Conservation (phyloP, 371 early-diverging fungal genomes). For the Saksenaea oblongispora region DNA sequence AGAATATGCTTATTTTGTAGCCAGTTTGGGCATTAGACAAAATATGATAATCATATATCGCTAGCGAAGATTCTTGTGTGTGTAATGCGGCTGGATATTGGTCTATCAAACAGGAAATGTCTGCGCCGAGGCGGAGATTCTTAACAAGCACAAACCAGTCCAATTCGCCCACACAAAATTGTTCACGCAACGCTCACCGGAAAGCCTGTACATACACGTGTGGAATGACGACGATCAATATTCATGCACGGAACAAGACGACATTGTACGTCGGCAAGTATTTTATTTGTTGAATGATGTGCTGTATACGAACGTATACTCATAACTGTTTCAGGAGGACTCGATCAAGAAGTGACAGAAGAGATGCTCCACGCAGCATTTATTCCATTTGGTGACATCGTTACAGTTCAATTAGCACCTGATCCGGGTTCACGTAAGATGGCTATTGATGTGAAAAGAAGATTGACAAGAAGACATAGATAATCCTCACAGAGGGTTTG, state of each 20-base stretch:
- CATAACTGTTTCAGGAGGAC: constrained; percentile 60
- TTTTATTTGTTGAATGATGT: not conserved
- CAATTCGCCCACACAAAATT: too few relatives aligned
- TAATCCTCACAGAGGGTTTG: constrained; percentile 88
- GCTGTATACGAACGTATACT: not conserved
- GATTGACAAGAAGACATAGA: constrained; percentile 20
- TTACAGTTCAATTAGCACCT: constrained; percentile 81
- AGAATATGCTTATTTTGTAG: too few relatives aligned
- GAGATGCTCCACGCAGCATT: constrained; percentile 86
- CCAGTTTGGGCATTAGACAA: too few relatives aligned
- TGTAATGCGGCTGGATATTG: too few relatives aligned
- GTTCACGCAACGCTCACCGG: too few relatives aligned
- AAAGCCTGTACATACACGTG: too few relatives aligned
- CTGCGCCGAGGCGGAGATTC: too few relatives aligned
- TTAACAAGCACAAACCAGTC: too few relatives aligned
- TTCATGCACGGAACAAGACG: constrained; percentile 46
- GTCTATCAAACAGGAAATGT: too few relatives aligned
- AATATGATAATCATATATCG: too few relatives aligned
- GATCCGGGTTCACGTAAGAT: constrained; percentile 72
- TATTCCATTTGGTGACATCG: constrained; percentile 96
- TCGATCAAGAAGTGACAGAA: constrained; percentile 81
- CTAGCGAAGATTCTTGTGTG: too few relatives aligned
- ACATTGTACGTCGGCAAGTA: constrained; percentile 7
- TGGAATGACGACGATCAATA: constrained; percentile 1
- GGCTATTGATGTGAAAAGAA: not conserved